Evolutionary conservation across 176 grass and related monocot genomes (phyloP), one percentile per base, ranked within the genome.

Genomic region (Carex pumila): DNA sequence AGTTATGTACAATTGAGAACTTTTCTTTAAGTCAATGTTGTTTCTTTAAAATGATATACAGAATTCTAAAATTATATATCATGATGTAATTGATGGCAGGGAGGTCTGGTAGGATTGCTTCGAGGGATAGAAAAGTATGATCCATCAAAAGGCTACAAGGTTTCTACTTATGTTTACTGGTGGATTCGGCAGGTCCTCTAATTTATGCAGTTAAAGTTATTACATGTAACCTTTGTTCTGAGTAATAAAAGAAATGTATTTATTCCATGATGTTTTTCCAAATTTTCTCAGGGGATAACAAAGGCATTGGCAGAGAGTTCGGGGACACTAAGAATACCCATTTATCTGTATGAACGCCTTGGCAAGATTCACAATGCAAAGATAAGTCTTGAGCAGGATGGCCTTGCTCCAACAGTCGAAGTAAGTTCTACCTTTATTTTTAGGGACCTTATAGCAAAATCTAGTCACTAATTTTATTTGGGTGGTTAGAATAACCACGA

Each of bases 131-230:
- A 95, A 75, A 95, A 95, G 66, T 99, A 93, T 58, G 96, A 99
- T 89, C 90, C 96, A 2, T 93, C 91, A 1, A 96, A 91, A 71
- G 93, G 96, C 41, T 95, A 89, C 81, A 99, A 60, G 82, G 90
- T 99, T 82, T 99, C 93, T 37, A 99, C 96, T 87, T 95, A 95
- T 52, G 96, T 95, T 6, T 99, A 99, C 79, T 99, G 93, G 93
- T 99, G 96, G 96, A 99, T 99, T 87, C 93, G 96, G 62, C 96
- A 99, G 93, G 93, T 95, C 15, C 86, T 86, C 55, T 2, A 34
- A 59, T 0, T 64, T 57, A 75, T 58, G 74, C 81, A 12, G 67
- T 72, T 61, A 50, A 29, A 71, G 61, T 39, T 37, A 25, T 15
- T 81, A 43, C 58, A 63, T 64, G 17, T 71, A 14, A 61, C 1